A percentile compares a stretch with the other conserved stretches of the same genome.
Evolutionary conservation across 495 filamentous ascomycete species (phyloP).

Genomic region (Lepidopterella palustris): DNA sequence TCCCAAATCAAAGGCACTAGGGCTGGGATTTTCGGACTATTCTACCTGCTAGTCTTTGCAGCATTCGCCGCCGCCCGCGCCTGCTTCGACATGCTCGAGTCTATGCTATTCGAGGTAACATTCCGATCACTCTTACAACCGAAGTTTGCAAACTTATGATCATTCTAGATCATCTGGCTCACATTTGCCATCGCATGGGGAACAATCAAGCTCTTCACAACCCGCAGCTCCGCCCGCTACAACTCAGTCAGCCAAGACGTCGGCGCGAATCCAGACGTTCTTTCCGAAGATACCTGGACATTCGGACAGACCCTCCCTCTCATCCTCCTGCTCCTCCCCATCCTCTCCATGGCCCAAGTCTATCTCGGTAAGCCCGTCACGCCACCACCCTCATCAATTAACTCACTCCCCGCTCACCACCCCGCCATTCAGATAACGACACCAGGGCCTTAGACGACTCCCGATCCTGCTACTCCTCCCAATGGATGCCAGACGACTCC

Average conservation of each 20-base stretch:
- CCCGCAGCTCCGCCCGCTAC: conserved; percentile 1
- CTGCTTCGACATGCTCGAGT: conserved; percentile 8
- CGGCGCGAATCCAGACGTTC: conserved; percentile 10
- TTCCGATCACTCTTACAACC: too few species aligned
- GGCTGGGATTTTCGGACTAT: not conserved
- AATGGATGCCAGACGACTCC: too few species aligned
- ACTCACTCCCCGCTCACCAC: not conserved
- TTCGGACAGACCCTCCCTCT: conserved; percentile 20
- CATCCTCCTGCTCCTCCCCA: conserved; percentile 11
- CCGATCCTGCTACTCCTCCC: too few species aligned
- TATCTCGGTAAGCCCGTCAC: conserved; percentile 16
- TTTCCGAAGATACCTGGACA: conserved; percentile 17
- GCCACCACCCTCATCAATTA: conserved; percentile 1
- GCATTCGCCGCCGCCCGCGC: conserved; percentile 4
- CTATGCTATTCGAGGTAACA: conserved; percentile 6
- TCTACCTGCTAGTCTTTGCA: conserved; percentile 4
- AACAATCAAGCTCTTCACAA: conserved; percentile 17
- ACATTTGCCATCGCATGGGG: conserved; percentile 21
- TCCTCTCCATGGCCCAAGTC: conserved; percentile 15
- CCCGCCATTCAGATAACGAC: not conserved
- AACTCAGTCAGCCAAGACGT: not conserved
- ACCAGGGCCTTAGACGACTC: too few species aligned
- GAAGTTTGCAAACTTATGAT: too few species aligned
- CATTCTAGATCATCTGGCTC: conserved; percentile 17
- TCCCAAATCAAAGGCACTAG: not conserved